Evolutionary conservation across 371 early-diverging fungal species (phyloP).

Genomic region (Mucor velutinosus): DNA sequence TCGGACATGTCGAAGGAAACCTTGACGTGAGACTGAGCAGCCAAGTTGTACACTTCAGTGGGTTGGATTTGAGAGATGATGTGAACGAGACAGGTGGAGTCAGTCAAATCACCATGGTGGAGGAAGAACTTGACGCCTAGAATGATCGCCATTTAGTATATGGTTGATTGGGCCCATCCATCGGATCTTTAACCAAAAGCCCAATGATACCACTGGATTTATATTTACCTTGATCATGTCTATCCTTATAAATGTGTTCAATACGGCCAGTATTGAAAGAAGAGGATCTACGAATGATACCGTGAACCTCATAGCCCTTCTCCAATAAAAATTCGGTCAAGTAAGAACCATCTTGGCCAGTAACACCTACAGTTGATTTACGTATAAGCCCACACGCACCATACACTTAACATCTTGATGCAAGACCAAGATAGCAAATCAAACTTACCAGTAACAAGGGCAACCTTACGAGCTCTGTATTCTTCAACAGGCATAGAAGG

Average conservation of each 20-base stretch:
- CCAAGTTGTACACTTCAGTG: slow-evolving; percentile 82
- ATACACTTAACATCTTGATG: background rate
- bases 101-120: slow-evolving; percentile 87
- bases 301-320: slow-evolving; percentile 85
- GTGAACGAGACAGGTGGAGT: slow-evolving; percentile 80
- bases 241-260: slow-evolving; percentile 79
- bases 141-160: background rate
- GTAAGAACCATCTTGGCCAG: slow-evolving; percentile 87
- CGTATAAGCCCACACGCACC: background rate
- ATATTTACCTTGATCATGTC: slow-evolving; percentile 60
- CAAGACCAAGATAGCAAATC: background rate
- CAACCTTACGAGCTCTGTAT: slow-evolving; percentile 66
- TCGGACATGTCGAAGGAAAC: slow-evolving; percentile 91
- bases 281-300: slow-evolving; percentile 82
- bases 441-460: slow-evolving; percentile 63
- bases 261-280: slow-evolving; percentile 87
- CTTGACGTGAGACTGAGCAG: slow-evolving; percentile 83
- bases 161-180: background rate
- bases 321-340: slow-evolving; percentile 74
- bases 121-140: slow-evolving; percentile 75
- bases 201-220: background rate
- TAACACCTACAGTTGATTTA: slow-evolving; percentile 57
- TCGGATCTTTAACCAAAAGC: background rate
- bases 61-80: slow-evolving; percentile 80
- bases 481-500: slow-evolving; percentile 50